Evolutionary conservation across 208 protist genomes (phyloP).

Genomic region (Herpetomonas tarakana): DNA sequence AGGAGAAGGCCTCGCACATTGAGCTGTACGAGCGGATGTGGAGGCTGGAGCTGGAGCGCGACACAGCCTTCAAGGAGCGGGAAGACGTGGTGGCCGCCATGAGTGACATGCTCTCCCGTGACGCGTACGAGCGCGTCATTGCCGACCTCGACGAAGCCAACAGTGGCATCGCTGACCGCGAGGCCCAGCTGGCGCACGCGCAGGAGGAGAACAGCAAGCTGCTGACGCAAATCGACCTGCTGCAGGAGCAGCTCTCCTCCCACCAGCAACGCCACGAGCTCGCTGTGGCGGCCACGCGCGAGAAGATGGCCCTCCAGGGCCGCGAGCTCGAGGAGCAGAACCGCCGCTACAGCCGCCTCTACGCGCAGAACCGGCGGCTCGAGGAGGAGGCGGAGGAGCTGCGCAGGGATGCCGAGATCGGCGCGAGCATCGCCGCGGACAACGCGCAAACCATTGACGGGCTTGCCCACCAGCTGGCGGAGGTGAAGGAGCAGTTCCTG

Average conservation of each 20-base stretch:
- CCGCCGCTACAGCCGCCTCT: not conserved
- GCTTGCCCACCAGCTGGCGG: slow-evolving; percentile 9
- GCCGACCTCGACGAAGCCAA: slow-evolving; percentile 28
- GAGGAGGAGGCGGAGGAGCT: not conserved
- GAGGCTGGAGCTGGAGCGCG: slow-evolving; percentile 51
- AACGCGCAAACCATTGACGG: slow-evolving; percentile 8
- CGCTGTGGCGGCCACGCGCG: slow-evolving; percentile 4
- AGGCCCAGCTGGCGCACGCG: slow-evolving; percentile 29
- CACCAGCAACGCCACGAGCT: slow-evolving; percentile 16
- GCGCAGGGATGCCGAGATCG: not conserved
- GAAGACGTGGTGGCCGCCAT: slow-evolving; percentile 23
- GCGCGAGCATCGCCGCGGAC: not conserved
- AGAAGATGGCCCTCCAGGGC: slow-evolving; percentile 2
- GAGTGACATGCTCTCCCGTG: slow-evolving; percentile 41
- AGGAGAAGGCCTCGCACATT: slow-evolving; percentile 51
- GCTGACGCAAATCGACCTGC: slow-evolving; percentile 10
- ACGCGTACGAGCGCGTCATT: slow-evolving; percentile 38
- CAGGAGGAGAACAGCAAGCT: slow-evolving; percentile 9
- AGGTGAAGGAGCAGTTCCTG: slow-evolving; percentile 31
- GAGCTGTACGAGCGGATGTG: slow-evolving; percentile 69
- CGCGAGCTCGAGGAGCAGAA: slow-evolving; percentile 3
- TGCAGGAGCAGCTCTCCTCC: slow-evolving; percentile 17
- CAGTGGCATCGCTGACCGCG: slow-evolving; percentile 12
- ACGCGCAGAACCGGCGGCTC: not conserved
- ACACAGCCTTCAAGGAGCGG: slow-evolving; percentile 22